Percentiles rank a stretch among this genome's conserved stretches.
These are phyloP conservation scores for Pestalotiopsis sp. DNA, from an alignment of 2,329 filamentous ascomycete species.

Conservation along the genomic window DNA sequence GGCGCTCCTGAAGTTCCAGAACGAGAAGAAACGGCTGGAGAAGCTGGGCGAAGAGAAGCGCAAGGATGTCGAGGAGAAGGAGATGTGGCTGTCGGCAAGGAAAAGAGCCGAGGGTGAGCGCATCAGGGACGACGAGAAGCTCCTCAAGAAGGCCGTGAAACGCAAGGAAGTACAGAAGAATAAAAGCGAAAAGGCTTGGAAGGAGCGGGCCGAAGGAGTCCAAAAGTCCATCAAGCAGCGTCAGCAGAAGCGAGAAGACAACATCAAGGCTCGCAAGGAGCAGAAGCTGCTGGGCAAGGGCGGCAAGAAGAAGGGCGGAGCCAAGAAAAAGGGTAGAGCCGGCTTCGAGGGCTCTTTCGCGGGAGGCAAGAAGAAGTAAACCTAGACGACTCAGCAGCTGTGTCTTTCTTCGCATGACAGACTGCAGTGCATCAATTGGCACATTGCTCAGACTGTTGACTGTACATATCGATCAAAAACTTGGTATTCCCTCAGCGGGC, in stretches of 20 bases:
- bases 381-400: not conserved
- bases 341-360: constrained; percentile 70
- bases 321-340: constrained; percentile 53
- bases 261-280: constrained; percentile 73
- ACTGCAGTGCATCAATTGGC: not conserved
- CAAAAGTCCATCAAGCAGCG: constrained; percentile 76
- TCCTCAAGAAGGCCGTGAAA: constrained; percentile 94
- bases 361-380: constrained; percentile 13
- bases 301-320: constrained; percentile 54
- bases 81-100: constrained; percentile 89
- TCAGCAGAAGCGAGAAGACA: constrained; percentile 82
- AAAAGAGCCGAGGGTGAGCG: constrained; percentile 88
- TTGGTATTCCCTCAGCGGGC: not conserved
- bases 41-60: constrained; percentile 79
- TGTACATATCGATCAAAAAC: not conserved
- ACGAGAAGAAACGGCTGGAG: constrained; percentile 80
- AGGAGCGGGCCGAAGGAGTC: constrained; percentile 71
- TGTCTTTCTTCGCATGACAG: not conserved
- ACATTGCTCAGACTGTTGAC: not conserved
- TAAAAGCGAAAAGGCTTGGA: constrained; percentile 91
- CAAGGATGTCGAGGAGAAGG: constrained; percentile 88
- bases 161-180: constrained; percentile 87
- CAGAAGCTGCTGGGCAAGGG: constrained; percentile 66
- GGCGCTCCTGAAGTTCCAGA: constrained; percentile 82
- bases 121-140: constrained; percentile 79